A percentile compares a stretch with the other conserved stretches of the same genome.
These are phyloP conservation scores for Gracilaria vermiculophylla DNA, from an alignment of 23 red algal species.

Conservation along the genomic window DNA sequence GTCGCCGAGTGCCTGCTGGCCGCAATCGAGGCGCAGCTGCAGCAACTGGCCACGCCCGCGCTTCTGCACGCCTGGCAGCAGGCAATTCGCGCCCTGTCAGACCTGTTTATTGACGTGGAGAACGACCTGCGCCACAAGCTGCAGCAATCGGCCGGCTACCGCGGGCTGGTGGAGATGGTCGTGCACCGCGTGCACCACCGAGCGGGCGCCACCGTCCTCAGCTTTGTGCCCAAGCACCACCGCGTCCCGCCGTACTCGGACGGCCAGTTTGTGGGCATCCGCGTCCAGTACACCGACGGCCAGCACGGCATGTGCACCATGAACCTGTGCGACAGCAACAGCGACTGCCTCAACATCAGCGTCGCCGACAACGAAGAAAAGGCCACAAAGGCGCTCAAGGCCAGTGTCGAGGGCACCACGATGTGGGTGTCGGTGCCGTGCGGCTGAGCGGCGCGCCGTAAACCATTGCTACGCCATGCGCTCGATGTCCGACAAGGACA, in stretches of 20 bases:
- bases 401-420: not conserved
- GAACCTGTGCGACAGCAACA: not conserved
- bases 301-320: conserved; percentile 41
- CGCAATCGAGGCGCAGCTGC: conserved; percentile 29
- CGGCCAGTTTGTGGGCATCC: conserved; percentile 50
- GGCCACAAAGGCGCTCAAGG: conserved; percentile 5
- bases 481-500: not conserved
- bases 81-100: conserved; percentile 34
- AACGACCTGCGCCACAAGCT: conserved; percentile 25
- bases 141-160: conserved; percentile 24
- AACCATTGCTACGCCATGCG: conserved; percentile 23
- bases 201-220: not conserved
- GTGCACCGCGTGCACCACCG: conserved; percentile 7
- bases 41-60: conserved; percentile 5
- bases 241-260: conserved; percentile 7
- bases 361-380: conserved; percentile 32
- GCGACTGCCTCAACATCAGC: conserved; percentile 1
- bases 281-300: not conserved
- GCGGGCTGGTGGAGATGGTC: conserved; percentile 31
- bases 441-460: too few relatives aligned
- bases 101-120: conserved; percentile 41
- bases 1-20: conserved; percentile 54
- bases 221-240: conserved; percentile 8
- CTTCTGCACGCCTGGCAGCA: conserved; percentile 50
- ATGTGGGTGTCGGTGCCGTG: conserved; percentile 36